phyloP scores from a whole-genome alignment of 1,284 basidiomycete species.

The Phaffia rhodozyma region DNA sequence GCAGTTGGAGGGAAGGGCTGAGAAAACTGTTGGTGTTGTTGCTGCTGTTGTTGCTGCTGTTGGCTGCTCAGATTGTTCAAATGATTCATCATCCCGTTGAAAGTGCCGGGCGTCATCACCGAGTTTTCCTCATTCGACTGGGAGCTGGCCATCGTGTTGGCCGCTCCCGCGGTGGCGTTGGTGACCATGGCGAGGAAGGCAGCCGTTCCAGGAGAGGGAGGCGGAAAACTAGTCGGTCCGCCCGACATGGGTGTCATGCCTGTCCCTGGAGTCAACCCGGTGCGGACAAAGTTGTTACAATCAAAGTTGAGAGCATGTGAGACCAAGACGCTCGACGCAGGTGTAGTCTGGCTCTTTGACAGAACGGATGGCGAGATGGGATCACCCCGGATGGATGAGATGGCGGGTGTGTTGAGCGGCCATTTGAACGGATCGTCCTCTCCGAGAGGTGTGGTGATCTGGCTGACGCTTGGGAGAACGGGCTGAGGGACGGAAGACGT shows the following conservation, averaged over 20 bases:
- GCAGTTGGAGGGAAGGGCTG: conserved; percentile 17
- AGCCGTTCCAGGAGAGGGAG: conserved; percentile 77
- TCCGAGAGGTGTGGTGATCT: conserved; percentile 72
- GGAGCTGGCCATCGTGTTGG: background rate
- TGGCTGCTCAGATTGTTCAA: conserved; percentile 3
- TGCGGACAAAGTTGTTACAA: conserved; percentile 46
- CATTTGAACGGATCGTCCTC: conserved; percentile 52
- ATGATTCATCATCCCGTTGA: conserved; percentile 16
- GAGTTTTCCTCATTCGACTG: background rate
- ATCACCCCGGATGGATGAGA: conserved; percentile 63
- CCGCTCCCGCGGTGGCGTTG: conserved; percentile 44
- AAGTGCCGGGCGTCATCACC: conserved; percentile 14
- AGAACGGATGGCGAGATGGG: conserved; percentile 93
- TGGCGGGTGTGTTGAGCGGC: conserved; percentile 39
- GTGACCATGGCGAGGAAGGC: conserved; percentile 88
- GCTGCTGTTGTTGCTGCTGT: conserved; percentile 2
- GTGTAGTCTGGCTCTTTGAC: conserved; percentile 56
- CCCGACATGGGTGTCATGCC: conserved; percentile 37
- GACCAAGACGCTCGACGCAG: conserved; percentile 23
- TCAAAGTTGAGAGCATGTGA: conserved; percentile 45
- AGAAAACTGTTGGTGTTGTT: background rate
- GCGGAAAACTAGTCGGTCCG: conserved; percentile 56
- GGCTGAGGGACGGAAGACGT: background rate
- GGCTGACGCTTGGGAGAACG: conserved; percentile 65
- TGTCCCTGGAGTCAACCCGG: conserved; percentile 54